These are phyloP conservation scores for Debaryomyces singareniensis DNA, from an alignment of 1,139 yeast genomes.

Conservation along the genomic window DNA sequence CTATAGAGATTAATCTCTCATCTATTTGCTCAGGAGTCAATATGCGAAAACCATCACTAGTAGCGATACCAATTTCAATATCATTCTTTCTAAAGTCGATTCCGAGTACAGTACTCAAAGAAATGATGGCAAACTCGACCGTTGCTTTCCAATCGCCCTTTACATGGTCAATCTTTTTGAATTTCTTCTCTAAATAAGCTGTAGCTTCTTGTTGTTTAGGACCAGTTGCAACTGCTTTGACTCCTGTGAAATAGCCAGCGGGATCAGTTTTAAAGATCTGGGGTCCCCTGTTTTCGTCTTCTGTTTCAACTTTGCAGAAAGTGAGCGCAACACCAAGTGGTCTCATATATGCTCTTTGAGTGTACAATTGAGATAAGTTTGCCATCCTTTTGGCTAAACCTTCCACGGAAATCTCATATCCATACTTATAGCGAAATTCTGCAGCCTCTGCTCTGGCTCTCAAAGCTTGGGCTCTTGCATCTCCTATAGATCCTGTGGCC, in stretches of 20 bases:
- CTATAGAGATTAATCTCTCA: conserved; percentile 86
- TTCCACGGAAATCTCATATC: conserved; percentile 96
- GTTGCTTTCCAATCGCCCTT: conserved; percentile 87
- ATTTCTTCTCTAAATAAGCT: conserved; percentile 85
- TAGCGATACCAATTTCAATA: conserved; percentile 87
- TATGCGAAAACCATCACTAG: conserved; percentile 60
- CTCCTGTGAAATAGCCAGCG: conserved; percentile 91
- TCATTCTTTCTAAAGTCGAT: conserved; percentile 93
- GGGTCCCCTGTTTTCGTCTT: conserved; percentile 88
- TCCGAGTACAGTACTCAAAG: conserved; percentile 79
- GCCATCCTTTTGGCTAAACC: conserved; percentile 94
- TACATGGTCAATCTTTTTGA: conserved; percentile 66
- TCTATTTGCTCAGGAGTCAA: conserved; percentile 85
- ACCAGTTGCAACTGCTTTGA: conserved; percentile 91
- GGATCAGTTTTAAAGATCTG: conserved; percentile 91
- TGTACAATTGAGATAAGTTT: conserved; percentile 86
- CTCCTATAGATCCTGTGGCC: conserved; percentile 95
- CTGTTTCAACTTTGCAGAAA: conserved; percentile 61
- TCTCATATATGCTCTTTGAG: conserved; percentile 99
- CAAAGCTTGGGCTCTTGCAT: conserved; percentile 84
- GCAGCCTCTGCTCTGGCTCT: conserved; percentile 94
- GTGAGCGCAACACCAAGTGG: conserved; percentile 93
- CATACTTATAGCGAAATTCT: conserved; percentile 88
- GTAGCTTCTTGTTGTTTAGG: conserved; percentile 96
- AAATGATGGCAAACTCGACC: conserved; percentile 83